These are phyloP conservation scores for Crataegus laevigata DNA, from an alignment of 306 rosid species.

Conservation along the genomic window DNA sequence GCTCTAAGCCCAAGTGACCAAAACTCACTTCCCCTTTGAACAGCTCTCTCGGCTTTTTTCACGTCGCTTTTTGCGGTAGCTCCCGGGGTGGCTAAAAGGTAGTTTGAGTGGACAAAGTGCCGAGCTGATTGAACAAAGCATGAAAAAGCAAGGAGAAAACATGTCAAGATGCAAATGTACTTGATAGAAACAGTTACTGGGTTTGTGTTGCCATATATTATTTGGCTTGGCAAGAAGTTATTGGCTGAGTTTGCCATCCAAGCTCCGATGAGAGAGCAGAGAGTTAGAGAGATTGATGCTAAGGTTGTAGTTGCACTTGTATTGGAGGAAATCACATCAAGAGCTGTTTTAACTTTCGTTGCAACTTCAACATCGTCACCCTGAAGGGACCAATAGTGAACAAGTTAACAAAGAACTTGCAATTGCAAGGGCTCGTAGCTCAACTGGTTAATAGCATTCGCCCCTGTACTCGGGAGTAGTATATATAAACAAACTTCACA, in stretches of 20 bases:
- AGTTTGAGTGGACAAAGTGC: slow-evolving; percentile 60
- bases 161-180: slow-evolving; percentile 43
- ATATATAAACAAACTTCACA: background rate
- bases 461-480: background rate
- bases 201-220: slow-evolving; percentile 56
- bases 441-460: background rate
- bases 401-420: background rate
- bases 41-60: slow-evolving; percentile 40
- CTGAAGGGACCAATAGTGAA: slow-evolving; percentile 17
- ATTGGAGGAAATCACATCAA: slow-evolving; percentile 43
- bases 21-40: slow-evolving; percentile 57
- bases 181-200: slow-evolving; percentile 37
- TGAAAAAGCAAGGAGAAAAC: slow-evolving; percentile 64
- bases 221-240: slow-evolving; percentile 21
- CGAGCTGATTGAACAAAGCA: slow-evolving; percentile 64
- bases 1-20: slow-evolving; percentile 78
- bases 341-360: slow-evolving; percentile 27
- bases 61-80: slow-evolving; percentile 15
- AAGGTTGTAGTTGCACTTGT: slow-evolving; percentile 43
- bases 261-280: slow-evolving; percentile 64
- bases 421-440: background rate
- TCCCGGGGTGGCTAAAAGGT: slow-evolving; percentile 52
- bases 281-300: slow-evolving; percentile 49
- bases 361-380: slow-evolving; percentile 11
- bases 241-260: slow-evolving; percentile 40